Conservation (phyloP, 1,139 yeast species). For the Kluyveromyces sp. region DNA sequence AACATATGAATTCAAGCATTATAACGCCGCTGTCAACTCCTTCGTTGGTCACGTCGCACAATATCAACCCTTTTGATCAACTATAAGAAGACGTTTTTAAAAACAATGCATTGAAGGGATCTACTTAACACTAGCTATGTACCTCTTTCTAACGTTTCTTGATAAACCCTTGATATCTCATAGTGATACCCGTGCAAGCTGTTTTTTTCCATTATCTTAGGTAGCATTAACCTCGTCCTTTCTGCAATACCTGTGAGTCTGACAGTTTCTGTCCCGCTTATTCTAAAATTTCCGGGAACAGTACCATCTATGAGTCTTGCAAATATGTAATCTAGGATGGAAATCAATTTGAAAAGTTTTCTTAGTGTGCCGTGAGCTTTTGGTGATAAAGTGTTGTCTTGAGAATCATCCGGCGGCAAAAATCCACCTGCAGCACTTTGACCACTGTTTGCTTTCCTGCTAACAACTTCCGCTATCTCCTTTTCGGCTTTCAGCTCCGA, state of each 20-base stretch:
- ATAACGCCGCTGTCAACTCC: conserved; percentile 24
- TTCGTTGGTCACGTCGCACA: conserved; percentile 17
- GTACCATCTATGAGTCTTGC: conserved; percentile 39
- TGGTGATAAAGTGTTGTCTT: not conserved
- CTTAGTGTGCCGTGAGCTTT: conserved; percentile 15
- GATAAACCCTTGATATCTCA: conserved; percentile 33
- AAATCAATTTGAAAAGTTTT: conserved; percentile 38
- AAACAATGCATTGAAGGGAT: no score
- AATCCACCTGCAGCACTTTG: not conserved
- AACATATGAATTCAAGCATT: conserved; percentile 6
- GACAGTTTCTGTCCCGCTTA: conserved; percentile 41
- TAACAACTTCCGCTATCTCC: not conserved
- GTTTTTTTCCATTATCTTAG: conserved; percentile 27
- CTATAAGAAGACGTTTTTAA: no score
- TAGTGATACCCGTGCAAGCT: conserved; percentile 32
- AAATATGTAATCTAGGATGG: conserved; percentile 39
- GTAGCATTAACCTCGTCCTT: conserved; percentile 38
- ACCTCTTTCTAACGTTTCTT: conserved; percentile 28
- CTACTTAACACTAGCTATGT: not conserved
- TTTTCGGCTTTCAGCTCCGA: not conserved
- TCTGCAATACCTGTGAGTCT: conserved; percentile 43
- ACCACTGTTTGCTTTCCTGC: not conserved
- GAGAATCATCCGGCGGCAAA: not conserved
- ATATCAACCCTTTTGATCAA: conserved; percentile 22
- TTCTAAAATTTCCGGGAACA: conserved; percentile 24